Evolutionary conservation across 345 rosid genomes (phyloP).

Genomic region (Kernera saxatilis): DNA sequence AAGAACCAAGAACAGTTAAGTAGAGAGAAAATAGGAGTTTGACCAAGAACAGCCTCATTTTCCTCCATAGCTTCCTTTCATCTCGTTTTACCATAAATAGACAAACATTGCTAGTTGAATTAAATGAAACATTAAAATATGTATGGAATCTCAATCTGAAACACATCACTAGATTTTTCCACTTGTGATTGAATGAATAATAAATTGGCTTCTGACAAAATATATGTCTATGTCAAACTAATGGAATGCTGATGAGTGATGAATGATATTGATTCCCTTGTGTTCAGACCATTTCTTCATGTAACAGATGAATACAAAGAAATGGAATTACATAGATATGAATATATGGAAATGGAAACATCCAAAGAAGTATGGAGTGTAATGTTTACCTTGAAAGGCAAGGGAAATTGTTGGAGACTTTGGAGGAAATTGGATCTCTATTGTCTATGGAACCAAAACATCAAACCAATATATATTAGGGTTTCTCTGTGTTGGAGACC

Average conservation of each 20-base stretch:
- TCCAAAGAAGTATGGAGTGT: neutral
- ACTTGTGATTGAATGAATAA: neutral
- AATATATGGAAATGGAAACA: neutral
- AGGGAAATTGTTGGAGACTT: neutral
- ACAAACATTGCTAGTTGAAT: neutral
- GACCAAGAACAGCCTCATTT: conserved; percentile 51
- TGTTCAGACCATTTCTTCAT: neutral
- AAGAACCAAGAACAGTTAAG: conserved; percentile 10
- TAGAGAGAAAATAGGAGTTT: conserved; percentile 42
- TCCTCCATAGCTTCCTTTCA: conserved; percentile 32
- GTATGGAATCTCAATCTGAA: neutral
- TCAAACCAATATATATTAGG: neutral
- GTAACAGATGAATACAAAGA: neutral
- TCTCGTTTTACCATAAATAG: conserved; percentile 19
- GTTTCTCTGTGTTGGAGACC: neutral
- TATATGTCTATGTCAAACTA: neutral
- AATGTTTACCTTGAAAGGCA: neutral
- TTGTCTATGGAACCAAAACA: neutral
- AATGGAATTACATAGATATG: neutral
- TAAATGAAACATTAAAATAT: neutral
- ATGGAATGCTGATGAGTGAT: neutral
- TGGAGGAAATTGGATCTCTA: neutral
- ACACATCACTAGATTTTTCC: neutral
- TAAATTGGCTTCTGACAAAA: neutral
- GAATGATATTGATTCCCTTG: neutral